Conservation (phyloP, 805 yeast genomes). For the Candida ulmi region DNA sequence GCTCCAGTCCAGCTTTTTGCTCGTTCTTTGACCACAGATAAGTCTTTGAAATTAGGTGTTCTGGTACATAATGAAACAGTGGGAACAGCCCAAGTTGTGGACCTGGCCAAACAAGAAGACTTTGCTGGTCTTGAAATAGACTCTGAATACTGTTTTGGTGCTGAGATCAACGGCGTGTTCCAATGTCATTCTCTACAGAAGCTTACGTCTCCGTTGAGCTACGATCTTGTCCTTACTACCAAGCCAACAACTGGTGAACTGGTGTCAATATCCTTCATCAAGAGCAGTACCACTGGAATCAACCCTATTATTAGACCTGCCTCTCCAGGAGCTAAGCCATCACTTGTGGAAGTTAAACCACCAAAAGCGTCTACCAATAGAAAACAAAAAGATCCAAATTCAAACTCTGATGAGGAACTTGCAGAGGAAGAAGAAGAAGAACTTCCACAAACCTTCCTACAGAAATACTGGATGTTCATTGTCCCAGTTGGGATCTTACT, state of each 20-base stretch:
- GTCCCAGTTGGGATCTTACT: conserved; percentile 43
- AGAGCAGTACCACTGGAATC: conserved; percentile 9
- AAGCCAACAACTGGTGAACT: conserved; percentile 17
- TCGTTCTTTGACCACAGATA: neutral
- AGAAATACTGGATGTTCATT: conserved; percentile 58
- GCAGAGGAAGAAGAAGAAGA: conserved; percentile 3
- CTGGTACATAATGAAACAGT: conserved; percentile 1
- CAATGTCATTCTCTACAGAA: conserved; percentile 14
- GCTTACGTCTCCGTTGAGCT: conserved; percentile 13
- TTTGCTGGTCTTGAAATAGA: neutral
- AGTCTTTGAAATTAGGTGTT: conserved; percentile 1
- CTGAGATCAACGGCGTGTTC: conserved; percentile 9
- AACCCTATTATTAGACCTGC: conserved; percentile 7
- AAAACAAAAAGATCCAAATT: too few relatives aligned
- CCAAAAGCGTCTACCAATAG: neutral
- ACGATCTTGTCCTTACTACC: conserved; percentile 11
- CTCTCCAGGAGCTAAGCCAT: conserved; percentile 11
- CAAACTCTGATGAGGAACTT: neutral
- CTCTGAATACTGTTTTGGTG: conserved; percentile 18
- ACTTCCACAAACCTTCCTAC: conserved; percentile 41
- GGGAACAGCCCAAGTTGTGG: neutral
- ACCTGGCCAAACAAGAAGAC: neutral
- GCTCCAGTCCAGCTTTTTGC: conserved; percentile 2
- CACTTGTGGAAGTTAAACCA: conserved; percentile 1
- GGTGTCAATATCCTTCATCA: conserved; percentile 8